These are phyloP conservation scores for Gnetum montanum DNA, from an alignment of 75 land plant species.

Conservation along the genomic window DNA sequence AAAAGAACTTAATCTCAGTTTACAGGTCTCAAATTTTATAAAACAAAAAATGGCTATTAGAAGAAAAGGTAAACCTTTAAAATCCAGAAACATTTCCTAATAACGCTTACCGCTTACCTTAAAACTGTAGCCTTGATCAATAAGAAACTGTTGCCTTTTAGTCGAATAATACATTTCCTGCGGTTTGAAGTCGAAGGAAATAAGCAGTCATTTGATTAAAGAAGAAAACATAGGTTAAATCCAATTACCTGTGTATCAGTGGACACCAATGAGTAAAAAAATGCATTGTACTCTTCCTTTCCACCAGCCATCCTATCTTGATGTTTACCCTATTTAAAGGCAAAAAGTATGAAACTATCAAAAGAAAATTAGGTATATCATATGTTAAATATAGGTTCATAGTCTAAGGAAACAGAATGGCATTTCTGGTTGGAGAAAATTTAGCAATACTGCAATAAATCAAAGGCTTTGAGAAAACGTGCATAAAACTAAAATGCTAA, in stretches of 20 bases:
- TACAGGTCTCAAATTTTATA: no score
- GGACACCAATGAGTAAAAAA: slow-evolving; percentile 94
- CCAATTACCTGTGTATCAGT: slow-evolving; percentile 83
- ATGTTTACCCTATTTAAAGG: slow-evolving; percentile 53
- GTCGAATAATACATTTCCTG: slow-evolving; percentile 99
- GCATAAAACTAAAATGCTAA: neutral
- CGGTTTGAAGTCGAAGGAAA: neutral
- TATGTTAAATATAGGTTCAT: no score
- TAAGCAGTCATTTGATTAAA: neutral
- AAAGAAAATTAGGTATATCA: neutral
- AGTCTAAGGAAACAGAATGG: no score
- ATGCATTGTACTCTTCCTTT: slow-evolving; percentile 97
- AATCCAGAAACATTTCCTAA: no score
- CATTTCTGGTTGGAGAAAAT: no score
- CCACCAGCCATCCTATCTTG: slow-evolving; percentile 95
- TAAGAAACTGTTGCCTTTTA: slow-evolving; percentile 94
- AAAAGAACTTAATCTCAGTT: no score
- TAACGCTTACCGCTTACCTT: no score
- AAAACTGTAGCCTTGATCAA: slow-evolving; percentile 99
- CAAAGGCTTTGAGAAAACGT: neutral
- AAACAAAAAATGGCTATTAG: no score
- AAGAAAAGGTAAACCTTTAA: no score
- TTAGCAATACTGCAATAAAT: neutral
- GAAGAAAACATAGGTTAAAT: neutral
- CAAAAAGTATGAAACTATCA: neutral